Percentiles rank a stretch among this genome's conserved stretches.
Evolutionary conservation across 495 filamentous ascomycete genomes (phyloP).

Genomic region (Parachaetomium inaequale): DNA sequence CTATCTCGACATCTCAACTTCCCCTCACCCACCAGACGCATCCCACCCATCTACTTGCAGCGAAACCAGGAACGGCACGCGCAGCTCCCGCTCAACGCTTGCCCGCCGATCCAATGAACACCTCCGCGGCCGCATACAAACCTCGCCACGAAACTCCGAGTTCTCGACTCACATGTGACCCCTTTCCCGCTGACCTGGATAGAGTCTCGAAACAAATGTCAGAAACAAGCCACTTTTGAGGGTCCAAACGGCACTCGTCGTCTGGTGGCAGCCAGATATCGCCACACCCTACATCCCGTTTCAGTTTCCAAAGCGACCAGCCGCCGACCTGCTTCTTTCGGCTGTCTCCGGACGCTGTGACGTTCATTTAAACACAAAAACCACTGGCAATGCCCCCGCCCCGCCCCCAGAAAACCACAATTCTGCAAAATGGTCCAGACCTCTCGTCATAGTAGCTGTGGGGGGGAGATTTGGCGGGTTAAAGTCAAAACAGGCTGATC

Average conservation of each 20-base stretch:
- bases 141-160: background rate
- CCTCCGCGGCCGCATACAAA: background rate
- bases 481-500: conserved; percentile 30
- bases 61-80: conserved; percentile 6
- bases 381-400: background rate
- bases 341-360: conserved; percentile 7
- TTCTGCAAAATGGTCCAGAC: background rate
- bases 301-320: background rate
- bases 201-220: background rate
- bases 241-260: background rate
- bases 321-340: conserved; percentile 12
- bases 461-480: conserved; percentile 22
- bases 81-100: background rate
- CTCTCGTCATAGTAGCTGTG: background rate
- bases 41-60: background rate
- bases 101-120: background rate
- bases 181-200: conserved; percentile 6
- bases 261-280: background rate
- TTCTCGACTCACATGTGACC: background rate
- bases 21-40: background rate
- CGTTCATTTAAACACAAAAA: conserved; percentile 1
- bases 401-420: background rate
- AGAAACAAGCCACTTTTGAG: conserved; percentile 9
- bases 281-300: background rate
- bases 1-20: too few relatives aligned